Base-by-base conservation (phyloP, 2,329 filamentous ascomycete species). In the Aspergillus cejpii region DNA sequence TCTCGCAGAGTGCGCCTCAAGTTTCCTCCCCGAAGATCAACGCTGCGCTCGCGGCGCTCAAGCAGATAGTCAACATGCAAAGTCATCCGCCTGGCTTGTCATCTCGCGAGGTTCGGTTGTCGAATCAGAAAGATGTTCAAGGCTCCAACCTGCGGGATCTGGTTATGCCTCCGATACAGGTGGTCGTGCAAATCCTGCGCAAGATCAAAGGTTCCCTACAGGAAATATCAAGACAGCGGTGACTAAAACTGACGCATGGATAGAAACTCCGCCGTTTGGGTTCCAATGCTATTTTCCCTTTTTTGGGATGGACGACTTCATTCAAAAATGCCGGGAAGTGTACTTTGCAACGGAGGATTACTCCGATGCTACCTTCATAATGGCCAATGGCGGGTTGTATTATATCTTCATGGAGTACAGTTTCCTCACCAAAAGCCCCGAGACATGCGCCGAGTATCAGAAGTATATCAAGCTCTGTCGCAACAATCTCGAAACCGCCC, bases 261-360 rank as follows among this genome's bases (percentile, higher is more conserved):
- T 42, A 66, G 59, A 62, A 36, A 45, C 47, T 6, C 50, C 48
- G 21, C 47, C 55, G 19, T 27, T 53, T 11, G 43, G 49, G 23
- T 53, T 61, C 47, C 48, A 61, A 38, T 57, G 56, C 6, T 59
- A 60, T 23, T 58, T 61, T 24, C 65, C 65, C 0, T 66, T 67
- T 31, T 53, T 71, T 3, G 49, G 59, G 5, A 37, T 61, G 10
- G 55, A 63, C 0, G 54, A 58, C 6, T 64, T 73, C 37, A 60
- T 60, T 5, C 58, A 66, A 15, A 55, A 68, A 38, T 73, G 70
- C 49, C 68, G 66, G 20, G 61, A 64, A 34, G 57, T 73, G 0
- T 73, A 71, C 47, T 72, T 73, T 43, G 64, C 64, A 11, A 64
- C 64, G 1, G 66, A 72, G 8, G 65, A 70, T 8, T 70, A 65